Evolutionary conservation across 495 filamentous ascomycete genomes (phyloP), one percentile per base, ranked within the genome.

Genomic region (Daldinia decipiens): DNA sequence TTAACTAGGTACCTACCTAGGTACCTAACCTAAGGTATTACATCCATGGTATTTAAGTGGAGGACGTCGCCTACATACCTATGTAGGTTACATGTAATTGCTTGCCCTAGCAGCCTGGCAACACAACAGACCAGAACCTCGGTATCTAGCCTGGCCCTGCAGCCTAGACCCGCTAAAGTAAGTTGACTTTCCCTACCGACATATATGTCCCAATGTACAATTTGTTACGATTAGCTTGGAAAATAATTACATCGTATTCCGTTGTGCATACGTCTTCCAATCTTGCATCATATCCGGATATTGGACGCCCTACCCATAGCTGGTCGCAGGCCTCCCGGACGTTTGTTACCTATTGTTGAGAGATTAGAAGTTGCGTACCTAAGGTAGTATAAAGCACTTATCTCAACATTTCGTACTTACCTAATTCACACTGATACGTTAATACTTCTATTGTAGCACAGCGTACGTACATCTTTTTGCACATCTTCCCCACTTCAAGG

Each of bases 91-190:
- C n/a, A n/a, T n/a, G n/a, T n/a, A 21, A 19, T 21, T 47, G 40
- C 40, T 47, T 47, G 19, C 8, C 40, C 40, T 21, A n/a, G n/a
- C 19, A 47, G 19, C 40, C n/a, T 47, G 24, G 24, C 32, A 39
- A 62, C 32, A 29, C 32, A 38, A 32, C 27, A 53, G 36, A 68
- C 27, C 53, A 43, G 24, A 15, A 34, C 27, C 53, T 34, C 17
- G 27, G 57, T 29, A 40, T 31, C 38, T 54, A 60, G 56, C 36
- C 38, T 38, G 26, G 38, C 34, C 52, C 50, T 60, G 65, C 57
- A 60, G 56, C 36, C 27, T 55, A 27, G 65, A 52, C 52, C 50
- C 55, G 64, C 57, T 43, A 54, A 67, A 67, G 27, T 67, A 54
- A 59, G 56, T 67, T 60, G 34, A 56, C 32, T 45, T 45, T 59